Base-by-base conservation (phyloP, 2,329 filamentous ascomycete genomes). In the Exophiala bonariae region DNA sequence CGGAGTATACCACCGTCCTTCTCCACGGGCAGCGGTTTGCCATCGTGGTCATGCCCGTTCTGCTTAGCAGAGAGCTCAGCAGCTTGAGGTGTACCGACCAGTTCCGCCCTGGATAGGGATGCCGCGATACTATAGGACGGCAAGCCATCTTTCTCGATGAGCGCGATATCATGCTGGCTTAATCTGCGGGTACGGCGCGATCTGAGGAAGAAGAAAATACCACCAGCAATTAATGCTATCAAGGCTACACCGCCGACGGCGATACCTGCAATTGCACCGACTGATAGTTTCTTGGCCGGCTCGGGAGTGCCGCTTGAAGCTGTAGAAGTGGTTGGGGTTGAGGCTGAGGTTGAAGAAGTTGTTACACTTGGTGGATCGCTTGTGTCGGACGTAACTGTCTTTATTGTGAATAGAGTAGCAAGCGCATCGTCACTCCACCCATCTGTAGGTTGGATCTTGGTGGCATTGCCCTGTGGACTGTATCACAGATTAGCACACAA, bases 381-480 rank as follows among this genome's bases (percentile, higher is more conserved):
- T 7, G 32, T 28, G 7, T 35, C 22, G 23, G 41, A 40, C 8
- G 26, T 31, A 9, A 30, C 43, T 4, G 41, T 41, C 10, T 35
- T 47, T 35, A 45, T 45, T 1, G 36, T 45, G 40, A 58, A 59
- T 9, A 59, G 41, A 17, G 32, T 26, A 19, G 47, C 44, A 16
- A 59, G 54, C 9, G 49, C 51, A n/a, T 35, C 7, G 14, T 58
- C 41, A 14, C 31, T 44, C 40, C 55, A 59, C 13, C 56, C 57
- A n/a, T 30, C 40, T 3, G 23, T 30, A 19, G 57, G 57, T 20
- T 50, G 17, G 16, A 17, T 20, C 47, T 57, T 58, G 13, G 51
- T 50, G 23, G 55, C 55, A 22, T 52, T 47, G 9, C 55, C 57
- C 34, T 40, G 13, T 18, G 40, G 36, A 31, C 56, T 56, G 34